Percentiles rank a stretch among this genome's conserved stretches.
These are phyloP conservation scores for Striga hermonthica DNA, from an alignment of 305 asterid genomes.

Conservation along the genomic window DNA sequence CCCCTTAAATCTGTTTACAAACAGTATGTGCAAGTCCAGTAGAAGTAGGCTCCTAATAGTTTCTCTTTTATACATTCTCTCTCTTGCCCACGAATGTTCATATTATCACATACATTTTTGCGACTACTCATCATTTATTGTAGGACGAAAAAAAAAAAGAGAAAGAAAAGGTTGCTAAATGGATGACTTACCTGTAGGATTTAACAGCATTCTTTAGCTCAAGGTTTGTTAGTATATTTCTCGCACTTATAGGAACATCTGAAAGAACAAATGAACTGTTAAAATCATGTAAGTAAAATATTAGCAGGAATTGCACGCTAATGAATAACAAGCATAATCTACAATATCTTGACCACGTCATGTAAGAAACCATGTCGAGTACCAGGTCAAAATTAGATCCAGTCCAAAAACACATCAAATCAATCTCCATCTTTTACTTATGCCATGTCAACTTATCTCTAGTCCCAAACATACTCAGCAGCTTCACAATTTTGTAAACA, in stretches of 20 bases:
- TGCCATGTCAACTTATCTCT: slow-evolving; percentile 11
- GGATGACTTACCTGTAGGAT: slow-evolving; percentile 54
- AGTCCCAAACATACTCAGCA: not conserved
- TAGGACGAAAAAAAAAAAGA: not conserved
- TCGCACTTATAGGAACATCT: slow-evolving; percentile 74
- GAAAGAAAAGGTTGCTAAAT: not conserved
- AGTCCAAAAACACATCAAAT: not conserved
- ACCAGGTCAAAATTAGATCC: too few species aligned
- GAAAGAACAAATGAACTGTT: slow-evolving; percentile 34
- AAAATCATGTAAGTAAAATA: slow-evolving; percentile 11
- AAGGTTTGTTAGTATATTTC: slow-evolving; percentile 82
- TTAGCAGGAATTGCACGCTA: slow-evolving; percentile 6
- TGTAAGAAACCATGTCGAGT: not conserved
- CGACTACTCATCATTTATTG: slow-evolving; percentile 13
- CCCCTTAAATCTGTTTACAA: not conserved
- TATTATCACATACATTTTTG: slow-evolving; percentile 3
- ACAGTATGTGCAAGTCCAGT: not conserved
- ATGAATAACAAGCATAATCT: slow-evolving; percentile 23
- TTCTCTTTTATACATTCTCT: not conserved
- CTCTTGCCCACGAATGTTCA: not conserved
- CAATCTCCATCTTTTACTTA: not conserved
- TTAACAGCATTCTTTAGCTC: slow-evolving; percentile 89
- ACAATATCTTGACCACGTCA: not conserved
- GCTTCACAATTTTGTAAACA: not conserved
- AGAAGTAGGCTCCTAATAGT: not conserved